Conservation (phyloP, 805 yeast species). For the Debaryomyces maramus region DNA sequence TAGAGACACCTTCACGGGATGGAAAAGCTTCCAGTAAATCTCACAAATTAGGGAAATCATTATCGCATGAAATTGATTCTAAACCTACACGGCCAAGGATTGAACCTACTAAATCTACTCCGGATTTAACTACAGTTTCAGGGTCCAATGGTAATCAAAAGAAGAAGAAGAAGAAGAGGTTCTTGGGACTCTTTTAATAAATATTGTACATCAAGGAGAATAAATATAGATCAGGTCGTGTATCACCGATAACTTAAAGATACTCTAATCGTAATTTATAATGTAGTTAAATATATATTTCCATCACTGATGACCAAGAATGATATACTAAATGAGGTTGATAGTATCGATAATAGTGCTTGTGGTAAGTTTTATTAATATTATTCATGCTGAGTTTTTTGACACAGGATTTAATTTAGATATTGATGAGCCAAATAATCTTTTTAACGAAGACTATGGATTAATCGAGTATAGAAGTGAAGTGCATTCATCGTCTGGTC, state of each 20-base stretch:
- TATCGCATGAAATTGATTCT: constrained; percentile 36
- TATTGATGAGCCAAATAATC: constrained; percentile 15
- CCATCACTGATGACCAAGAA: too few relatives aligned
- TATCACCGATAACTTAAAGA: too few relatives aligned
- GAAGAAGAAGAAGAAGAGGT: constrained; percentile 32
- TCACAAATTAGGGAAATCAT: constrained; percentile 29
- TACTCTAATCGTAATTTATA: too few relatives aligned
- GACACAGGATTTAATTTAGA: constrained; percentile 15
- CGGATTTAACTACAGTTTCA: constrained; percentile 23
- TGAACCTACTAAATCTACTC: constrained; percentile 41
- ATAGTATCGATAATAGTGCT: constrained; percentile 2
- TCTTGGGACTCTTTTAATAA: constrained; percentile 35
- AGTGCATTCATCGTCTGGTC: background rate
- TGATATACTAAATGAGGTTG: constrained; percentile 8
- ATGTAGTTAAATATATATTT: too few relatives aligned
- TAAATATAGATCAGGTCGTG: too few relatives aligned
- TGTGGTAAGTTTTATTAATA: background rate
- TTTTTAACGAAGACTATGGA: background rate
- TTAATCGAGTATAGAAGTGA: background rate
- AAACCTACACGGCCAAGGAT: constrained; percentile 22
- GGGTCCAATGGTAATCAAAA: constrained; percentile 9
- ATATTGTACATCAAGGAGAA: background rate
- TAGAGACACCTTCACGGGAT: constrained; percentile 17
- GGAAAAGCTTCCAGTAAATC: constrained; percentile 1
- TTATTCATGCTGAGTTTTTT: constrained; percentile 6